These are phyloP conservation scores for Karstenula rhodostoma DNA, from an alignment of 2,329 filamentous ascomycete species.

Conservation along the genomic window DNA sequence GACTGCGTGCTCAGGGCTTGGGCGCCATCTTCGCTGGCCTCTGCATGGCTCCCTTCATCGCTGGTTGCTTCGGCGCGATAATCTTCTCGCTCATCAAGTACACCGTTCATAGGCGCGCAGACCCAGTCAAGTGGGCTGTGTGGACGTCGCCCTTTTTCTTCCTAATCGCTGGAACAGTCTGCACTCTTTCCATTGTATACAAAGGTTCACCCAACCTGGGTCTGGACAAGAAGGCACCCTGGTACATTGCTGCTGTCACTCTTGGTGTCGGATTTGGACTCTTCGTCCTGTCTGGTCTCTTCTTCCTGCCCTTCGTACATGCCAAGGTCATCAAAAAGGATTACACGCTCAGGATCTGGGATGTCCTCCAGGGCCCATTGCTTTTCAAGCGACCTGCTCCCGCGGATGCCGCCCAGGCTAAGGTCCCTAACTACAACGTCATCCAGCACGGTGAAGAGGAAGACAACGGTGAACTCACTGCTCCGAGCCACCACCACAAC, in stretches of 20 bases:
- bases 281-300: slow-evolving; percentile 66
- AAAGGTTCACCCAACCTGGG: slow-evolving; percentile 77
- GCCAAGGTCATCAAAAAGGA: slow-evolving; percentile 74
- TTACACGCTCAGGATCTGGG: slow-evolving; percentile 68
- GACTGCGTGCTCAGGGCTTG: slow-evolving; percentile 61
- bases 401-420: slow-evolving; percentile 61
- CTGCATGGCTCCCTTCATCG: slow-evolving; percentile 73
- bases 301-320: slow-evolving; percentile 77
- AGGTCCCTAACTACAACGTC: slow-evolving; percentile 79
- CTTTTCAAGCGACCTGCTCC: slow-evolving; percentile 63
- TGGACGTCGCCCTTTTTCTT: slow-evolving; percentile 79
- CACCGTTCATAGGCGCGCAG: slow-evolving; percentile 73
- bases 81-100: slow-evolving; percentile 79
- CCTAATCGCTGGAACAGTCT: slow-evolving; percentile 76
- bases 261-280: slow-evolving; percentile 70
- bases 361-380: slow-evolving; percentile 68
- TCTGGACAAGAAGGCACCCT: slow-evolving; percentile 70
- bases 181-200: slow-evolving; percentile 80
- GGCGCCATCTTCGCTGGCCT: slow-evolving; percentile 69
- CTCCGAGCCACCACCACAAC: not conserved
- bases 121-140: slow-evolving; percentile 76
- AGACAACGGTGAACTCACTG: not conserved
- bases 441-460: slow-evolving; percentile 64
- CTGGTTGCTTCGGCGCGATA: slow-evolving; percentile 68
- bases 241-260: slow-evolving; percentile 73